A percentile compares a stretch with the other conserved stretches of the same genome.
phyloP scores from a whole-genome alignment of 176 grass and related monocot species.

The Oryza meyeriana region DNA sequence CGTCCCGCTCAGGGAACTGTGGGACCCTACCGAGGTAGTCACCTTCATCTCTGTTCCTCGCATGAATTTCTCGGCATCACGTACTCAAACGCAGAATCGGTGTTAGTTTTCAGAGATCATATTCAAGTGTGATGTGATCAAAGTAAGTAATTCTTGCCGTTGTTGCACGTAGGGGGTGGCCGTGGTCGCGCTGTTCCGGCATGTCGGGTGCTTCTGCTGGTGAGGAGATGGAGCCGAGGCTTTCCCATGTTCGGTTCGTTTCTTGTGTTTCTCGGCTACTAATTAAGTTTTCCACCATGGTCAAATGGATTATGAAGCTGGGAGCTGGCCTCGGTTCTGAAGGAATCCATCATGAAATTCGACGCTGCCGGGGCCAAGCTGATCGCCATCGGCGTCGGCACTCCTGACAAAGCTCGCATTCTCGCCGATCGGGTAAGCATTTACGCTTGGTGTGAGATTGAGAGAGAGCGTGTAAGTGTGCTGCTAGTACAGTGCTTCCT shows the following conservation, averaged over 20 bases:
- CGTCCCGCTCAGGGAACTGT: slow-evolving; percentile 59
- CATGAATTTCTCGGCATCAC: too few species aligned
- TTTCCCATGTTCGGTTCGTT: background rate
- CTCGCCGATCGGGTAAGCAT: slow-evolving; percentile 64
- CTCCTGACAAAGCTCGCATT: slow-evolving; percentile 77
- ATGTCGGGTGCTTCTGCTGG: slow-evolving; percentile 93
- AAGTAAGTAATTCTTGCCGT: background rate
- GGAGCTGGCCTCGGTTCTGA: slow-evolving; percentile 85
- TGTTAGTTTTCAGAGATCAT: background rate
- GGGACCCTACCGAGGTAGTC: slow-evolving; percentile 58
- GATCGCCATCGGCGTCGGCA: slow-evolving; percentile 78
- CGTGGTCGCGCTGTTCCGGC: slow-evolving; percentile 73
- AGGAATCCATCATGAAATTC: slow-evolving; percentile 62
- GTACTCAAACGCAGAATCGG: background rate
- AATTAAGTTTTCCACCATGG: background rate
- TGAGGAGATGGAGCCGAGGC: slow-evolving; percentile 25
- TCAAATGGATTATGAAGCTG: slow-evolving; percentile 36
- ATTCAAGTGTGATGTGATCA: background rate
- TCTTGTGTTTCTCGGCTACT: background rate
- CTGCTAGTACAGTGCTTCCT: background rate
- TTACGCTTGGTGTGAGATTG: background rate
- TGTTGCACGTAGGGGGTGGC: slow-evolving; percentile 48
- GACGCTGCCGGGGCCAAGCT: slow-evolving; percentile 61
- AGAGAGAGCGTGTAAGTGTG: background rate
- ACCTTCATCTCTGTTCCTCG: background rate